Conservation (phyloP, 345 rosid genomes). For the Anastatica hierochuntica region DNA sequence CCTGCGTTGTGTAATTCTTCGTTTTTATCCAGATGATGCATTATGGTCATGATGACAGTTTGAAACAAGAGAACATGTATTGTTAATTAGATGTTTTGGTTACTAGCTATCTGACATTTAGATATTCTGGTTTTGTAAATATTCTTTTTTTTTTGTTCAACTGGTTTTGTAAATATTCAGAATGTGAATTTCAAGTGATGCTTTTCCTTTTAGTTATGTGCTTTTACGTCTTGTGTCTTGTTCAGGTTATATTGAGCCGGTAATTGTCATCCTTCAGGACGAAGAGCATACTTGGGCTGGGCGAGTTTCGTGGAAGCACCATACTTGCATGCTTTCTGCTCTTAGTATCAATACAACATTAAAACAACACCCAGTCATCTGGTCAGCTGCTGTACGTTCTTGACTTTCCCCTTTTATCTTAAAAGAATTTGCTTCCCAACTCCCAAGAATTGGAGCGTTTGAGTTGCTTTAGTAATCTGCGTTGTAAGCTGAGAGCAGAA, state of each 20-base stretch:
- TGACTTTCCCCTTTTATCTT: slow-evolving; percentile 11
- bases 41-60: slow-evolving; percentile 9
- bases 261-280: slow-evolving; percentile 93
- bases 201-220: slow-evolving; percentile 15
- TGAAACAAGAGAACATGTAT: background rate
- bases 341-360: slow-evolving; percentile 87
- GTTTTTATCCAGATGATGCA: background rate
- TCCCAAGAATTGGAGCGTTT: slow-evolving; percentile 1
- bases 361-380: slow-evolving; percentile 96
- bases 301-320: slow-evolving; percentile 83
- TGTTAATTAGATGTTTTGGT: slow-evolving; percentile 6
- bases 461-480: slow-evolving; percentile 4
- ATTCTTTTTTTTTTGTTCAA: too few relatives aligned
- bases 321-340: slow-evolving; percentile 91
- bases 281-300: slow-evolving; percentile 96
- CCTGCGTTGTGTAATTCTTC: background rate
- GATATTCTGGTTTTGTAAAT: slow-evolving; percentile 3
- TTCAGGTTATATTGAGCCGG: slow-evolving; percentile 93
- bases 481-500: slow-evolving; percentile 8
- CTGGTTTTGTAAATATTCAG: background rate
- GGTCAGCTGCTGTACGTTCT: slow-evolving; percentile 84
- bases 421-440: background rate
- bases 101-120: slow-evolving; percentile 1
- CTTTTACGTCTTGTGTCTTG: slow-evolving; percentile 22
- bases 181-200: slow-evolving; percentile 1